phyloP scores from a whole-genome alignment of 1,139 yeast genomes.

The Scheffersomyces cryptocercus region DNA sequence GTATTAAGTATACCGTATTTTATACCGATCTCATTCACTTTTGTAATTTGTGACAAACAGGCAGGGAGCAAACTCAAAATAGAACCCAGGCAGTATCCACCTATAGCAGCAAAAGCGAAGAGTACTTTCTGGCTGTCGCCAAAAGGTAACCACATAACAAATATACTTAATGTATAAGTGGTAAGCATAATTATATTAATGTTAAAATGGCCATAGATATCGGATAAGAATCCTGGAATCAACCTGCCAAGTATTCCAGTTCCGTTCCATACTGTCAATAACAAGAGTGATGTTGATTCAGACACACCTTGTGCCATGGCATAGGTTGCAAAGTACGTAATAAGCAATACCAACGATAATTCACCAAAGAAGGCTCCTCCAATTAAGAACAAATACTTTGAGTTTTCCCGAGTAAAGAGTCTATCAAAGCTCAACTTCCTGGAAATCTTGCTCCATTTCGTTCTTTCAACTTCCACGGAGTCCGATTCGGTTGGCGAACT shows the following conservation, averaged over 20 bases:
- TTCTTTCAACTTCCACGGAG: neutral
- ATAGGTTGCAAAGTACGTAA: conserved; percentile 58
- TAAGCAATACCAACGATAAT: conserved; percentile 49
- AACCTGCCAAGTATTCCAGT: conserved; percentile 61
- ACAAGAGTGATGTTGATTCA: conserved; percentile 50
- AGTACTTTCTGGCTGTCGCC: conserved; percentile 43
- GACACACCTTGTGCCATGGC: conserved; percentile 54
- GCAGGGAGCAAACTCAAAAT: conserved; percentile 50
- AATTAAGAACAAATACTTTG: conserved; percentile 19
- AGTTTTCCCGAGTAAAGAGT: conserved; percentile 7
- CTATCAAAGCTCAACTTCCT: conserved; percentile 2
- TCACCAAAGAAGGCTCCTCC: conserved; percentile 49
- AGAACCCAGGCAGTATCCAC: conserved; percentile 56
- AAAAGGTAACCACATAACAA: conserved; percentile 56
- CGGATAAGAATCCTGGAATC: conserved; percentile 59
- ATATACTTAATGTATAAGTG: conserved; percentile 40
- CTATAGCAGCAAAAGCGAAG: conserved; percentile 47
- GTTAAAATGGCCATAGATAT: conserved; percentile 57
- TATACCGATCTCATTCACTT: conserved; percentile 49
- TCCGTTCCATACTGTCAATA: conserved; percentile 59
- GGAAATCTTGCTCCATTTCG: conserved; percentile 2
- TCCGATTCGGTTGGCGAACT: neutral
- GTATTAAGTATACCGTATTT: conserved; percentile 50
- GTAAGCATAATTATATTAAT: conserved; percentile 45
- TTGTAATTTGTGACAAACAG: conserved; percentile 52